Percentiles rank a stretch among this genome's conserved stretches.
Evolutionary conservation across 257 asterid species (phyloP).

Genomic region (Solanum sejunctum): DNA sequence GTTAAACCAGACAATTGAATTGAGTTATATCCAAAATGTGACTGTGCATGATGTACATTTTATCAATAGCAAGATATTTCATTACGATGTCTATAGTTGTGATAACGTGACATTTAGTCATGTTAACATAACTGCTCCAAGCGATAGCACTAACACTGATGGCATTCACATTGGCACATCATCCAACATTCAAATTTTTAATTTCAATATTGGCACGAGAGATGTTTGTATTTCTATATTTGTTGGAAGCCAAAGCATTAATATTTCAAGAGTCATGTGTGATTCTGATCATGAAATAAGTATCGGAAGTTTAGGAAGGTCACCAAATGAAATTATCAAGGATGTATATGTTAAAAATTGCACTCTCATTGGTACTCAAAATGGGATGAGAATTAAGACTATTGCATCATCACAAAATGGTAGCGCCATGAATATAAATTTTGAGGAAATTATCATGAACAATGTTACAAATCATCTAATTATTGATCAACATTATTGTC

Average conservation of each 20-base stretch:
- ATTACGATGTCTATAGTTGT: not conserved
- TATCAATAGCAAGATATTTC: not conserved
- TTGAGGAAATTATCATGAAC: not conserved
- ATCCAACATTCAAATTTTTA: not conserved
- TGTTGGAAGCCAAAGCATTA: not conserved
- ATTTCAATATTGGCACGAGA: not conserved
- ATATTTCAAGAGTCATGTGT: not conserved
- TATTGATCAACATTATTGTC: not conserved
- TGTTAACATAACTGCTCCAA: not conserved
- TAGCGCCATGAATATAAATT: not conserved
- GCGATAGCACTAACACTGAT: not conserved
- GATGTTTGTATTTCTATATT: not conserved
- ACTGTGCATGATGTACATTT: not conserved
- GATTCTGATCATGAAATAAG: not conserved
- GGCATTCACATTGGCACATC: not conserved
- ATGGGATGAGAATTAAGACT: not conserved
- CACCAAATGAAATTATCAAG: not conserved
- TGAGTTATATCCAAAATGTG: not conserved
- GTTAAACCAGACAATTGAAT: too few species aligned
- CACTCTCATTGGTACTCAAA: not conserved
- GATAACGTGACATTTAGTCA: not conserved
- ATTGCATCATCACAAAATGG: not conserved
- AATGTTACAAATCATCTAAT: not conserved
- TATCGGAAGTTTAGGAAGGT: not conserved
- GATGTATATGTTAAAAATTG: not conserved